Evolutionary conservation across 2,329 filamentous ascomycete genomes (phyloP).

Genomic region (Scedosporium boydii): DNA sequence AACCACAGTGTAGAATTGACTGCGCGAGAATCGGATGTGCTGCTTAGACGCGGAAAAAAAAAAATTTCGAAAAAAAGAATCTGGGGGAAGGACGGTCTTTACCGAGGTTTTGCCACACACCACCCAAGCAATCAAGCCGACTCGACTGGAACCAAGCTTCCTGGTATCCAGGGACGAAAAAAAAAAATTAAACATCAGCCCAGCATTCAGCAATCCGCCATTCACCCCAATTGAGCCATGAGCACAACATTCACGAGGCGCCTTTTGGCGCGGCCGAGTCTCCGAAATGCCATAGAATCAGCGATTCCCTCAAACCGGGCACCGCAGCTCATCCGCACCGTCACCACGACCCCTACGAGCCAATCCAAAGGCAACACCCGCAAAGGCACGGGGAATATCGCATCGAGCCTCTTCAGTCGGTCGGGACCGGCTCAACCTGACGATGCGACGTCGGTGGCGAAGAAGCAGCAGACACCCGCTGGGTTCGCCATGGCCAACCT

Average conservation of each 20-base stretch:
- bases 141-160: not conserved
- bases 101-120: conserved; percentile 7
- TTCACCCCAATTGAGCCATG: conserved; percentile 5
- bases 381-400: not conserved
- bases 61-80: conserved; percentile 4
- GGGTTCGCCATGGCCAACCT: conserved; percentile 9
- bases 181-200: not conserved
- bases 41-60: conserved; percentile 4
- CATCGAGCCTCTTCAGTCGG: conserved; percentile 4
- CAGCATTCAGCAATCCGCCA: not conserved
- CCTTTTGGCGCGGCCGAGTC: conserved; percentile 7
- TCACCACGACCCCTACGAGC: conserved; percentile 12
- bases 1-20: not conserved
- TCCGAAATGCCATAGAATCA: conserved; percentile 4
- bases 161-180: not conserved
- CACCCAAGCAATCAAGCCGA: not conserved
- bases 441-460: not conserved
- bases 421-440: not conserved
- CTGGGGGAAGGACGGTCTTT: not conserved
- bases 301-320: not conserved
- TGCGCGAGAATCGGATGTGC: conserved; percentile 3
- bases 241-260: conserved; percentile 8
- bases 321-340: conserved; percentile 11
- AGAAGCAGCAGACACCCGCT: not conserved
- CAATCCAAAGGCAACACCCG: conserved; percentile 7